These are phyloP conservation scores for Salvia sclarea DNA, from an alignment of 305 asterid species.

Conservation along the genomic window DNA sequence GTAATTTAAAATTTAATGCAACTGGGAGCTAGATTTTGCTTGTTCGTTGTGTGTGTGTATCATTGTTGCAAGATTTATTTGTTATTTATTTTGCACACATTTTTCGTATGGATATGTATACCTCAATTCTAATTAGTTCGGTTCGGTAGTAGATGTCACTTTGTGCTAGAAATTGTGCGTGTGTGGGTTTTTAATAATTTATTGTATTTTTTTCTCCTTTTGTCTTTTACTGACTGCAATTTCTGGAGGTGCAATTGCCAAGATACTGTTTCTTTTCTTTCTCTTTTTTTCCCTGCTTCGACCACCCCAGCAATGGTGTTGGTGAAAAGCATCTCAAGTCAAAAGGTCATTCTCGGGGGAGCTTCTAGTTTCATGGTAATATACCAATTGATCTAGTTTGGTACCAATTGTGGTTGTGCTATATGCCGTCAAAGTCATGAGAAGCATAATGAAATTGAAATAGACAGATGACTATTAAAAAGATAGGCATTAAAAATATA, in stretches of 20 bases:
- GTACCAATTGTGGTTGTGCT: neutral
- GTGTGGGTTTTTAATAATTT: neutral
- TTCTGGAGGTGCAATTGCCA: neutral
- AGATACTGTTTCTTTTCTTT: constrained; percentile 1
- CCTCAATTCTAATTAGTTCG: neutral
- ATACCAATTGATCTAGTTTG: neutral
- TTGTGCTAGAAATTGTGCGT: neutral
- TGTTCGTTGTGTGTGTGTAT: too few relatives aligned
- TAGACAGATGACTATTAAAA: neutral
- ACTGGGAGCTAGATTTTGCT: neutral
- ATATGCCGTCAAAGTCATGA: neutral
- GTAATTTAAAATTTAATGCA: neutral
- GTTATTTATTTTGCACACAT: neutral
- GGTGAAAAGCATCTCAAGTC: neutral
- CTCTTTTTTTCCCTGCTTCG: constrained; percentile 1
- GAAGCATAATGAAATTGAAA: neutral
- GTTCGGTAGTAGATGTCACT: neutral
- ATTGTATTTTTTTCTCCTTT: neutral
- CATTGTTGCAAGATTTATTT: too few relatives aligned
- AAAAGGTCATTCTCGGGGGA: neutral
- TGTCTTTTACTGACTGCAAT: neutral
- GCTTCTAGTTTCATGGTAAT: constrained; percentile 5
- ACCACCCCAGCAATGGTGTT: neutral
- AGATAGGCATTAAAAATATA: neutral
- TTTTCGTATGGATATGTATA: neutral